Evolutionary conservation across 2,329 filamentous ascomycete species (phyloP), one percentile per base, ranked within the genome.

Genomic region (Neopestalotiopsis clavispora): DNA sequence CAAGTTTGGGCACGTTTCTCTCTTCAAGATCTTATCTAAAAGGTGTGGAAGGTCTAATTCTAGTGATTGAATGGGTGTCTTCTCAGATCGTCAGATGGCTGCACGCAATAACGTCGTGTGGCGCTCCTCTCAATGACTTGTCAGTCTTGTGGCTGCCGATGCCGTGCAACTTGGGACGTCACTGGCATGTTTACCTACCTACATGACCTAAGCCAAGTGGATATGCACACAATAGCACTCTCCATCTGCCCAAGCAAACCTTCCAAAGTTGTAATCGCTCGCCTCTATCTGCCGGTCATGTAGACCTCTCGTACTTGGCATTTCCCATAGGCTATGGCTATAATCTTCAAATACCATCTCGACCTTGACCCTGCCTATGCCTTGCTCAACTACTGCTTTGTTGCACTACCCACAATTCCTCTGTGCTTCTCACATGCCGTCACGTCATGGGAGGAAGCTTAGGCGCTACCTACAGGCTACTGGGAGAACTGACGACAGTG

Each of bases 111-210:
- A 59, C 57, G 5, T 14, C 57, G 10, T 14, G 28, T 28, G 23
- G 23, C 57, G 30, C 57, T 23, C 20, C 57, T 12, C 56, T 5
- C 57, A 59, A 59, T 34, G 45, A 52, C 45, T 52, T 52, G 45
- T 59, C 57, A 59, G 30, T 59, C 57, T 59, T 34, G 30, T 59
- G 57, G 23, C 30, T 59, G n/a, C 60, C 12, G n/a, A 42, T 23
- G 34, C 13, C 40, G 60, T 63, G 60, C 60, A 34, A 63, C 60
- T 63, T 17, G n/a, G 38, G 34, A 63, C 60, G 60, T 63, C 60
- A 63, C 28, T 12, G 32, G 38, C 14, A 40, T 38, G 34, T 1
- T 38, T 38, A 38, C 34, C 34, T 38, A 38, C 34, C 34, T 38
- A 38, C 34, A 38, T 38, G 6, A 38, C 34, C 34, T 38, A 38